Percentiles rank a stretch among this genome's conserved stretches.
Evolutionary conservation across 768 basidiomycete species (phyloP).

Genomic region (Phylloporus sp.): DNA sequence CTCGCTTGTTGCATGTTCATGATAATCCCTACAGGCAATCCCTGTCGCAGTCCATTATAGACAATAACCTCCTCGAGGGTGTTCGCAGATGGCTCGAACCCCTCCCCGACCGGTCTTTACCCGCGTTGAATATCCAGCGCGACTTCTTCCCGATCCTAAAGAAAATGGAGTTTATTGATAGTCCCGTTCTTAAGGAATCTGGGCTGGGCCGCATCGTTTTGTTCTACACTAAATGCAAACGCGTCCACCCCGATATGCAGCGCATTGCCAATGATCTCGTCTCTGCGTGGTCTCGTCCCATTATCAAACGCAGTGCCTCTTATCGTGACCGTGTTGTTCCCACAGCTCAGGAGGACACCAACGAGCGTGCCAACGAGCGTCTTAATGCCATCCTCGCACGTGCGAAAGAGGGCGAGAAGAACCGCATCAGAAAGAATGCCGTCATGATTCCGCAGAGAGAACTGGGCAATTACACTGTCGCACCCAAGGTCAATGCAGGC

Average conservation of each 20-base stretch:
- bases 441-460: conserved; percentile 80
- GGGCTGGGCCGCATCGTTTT: conserved; percentile 84
- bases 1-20: background rate
- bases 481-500: conserved; percentile 59
- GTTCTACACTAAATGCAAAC: conserved; percentile 95
- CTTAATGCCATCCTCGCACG: conserved; percentile 67
- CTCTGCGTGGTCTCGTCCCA: conserved; percentile 82
- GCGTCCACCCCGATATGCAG: conserved; percentile 77
- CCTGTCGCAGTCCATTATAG: conserved; percentile 87
- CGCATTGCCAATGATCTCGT: conserved; percentile 83
- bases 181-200: conserved; percentile 84
- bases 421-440: conserved; percentile 69
- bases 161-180: conserved; percentile 93
- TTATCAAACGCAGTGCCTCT: conserved; percentile 83
- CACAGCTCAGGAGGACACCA: conserved; percentile 41
- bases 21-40: conserved; percentile 50
- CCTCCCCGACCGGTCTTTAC: conserved; percentile 86
- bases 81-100: conserved; percentile 93
- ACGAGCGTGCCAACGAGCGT: conserved; percentile 44
- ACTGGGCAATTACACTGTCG: conserved; percentile 75
- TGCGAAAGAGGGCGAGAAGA: conserved; percentile 65
- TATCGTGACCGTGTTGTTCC: conserved; percentile 75
- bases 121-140: conserved; percentile 92
- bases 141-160: conserved; percentile 80
- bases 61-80: conserved; percentile 90